Conservation (phyloP, 495 filamentous ascomycete species). For the Beverwykella pulmonaria region DNA sequence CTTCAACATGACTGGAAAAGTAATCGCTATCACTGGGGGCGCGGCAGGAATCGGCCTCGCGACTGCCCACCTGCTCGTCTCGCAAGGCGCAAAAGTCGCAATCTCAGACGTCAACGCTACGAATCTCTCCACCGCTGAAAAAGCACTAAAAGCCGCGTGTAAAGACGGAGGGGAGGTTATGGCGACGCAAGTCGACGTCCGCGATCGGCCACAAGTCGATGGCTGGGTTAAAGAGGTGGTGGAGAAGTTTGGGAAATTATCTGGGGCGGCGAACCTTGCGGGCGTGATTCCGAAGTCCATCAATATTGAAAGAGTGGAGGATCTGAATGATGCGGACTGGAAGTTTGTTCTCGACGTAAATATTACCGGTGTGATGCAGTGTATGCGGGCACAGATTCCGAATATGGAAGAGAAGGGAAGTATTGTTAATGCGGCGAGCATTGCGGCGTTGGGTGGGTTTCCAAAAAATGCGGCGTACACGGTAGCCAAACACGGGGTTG, state of each 20-base stretch:
- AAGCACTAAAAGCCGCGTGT: neutral
- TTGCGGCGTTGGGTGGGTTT: slow-evolving; percentile 34
- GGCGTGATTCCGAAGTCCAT: slow-evolving; percentile 37
- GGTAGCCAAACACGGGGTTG: slow-evolving; percentile 37
- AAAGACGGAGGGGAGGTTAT: slow-evolving; percentile 4
- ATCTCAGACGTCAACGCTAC: slow-evolving; percentile 29
- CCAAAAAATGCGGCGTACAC: slow-evolving; percentile 36
- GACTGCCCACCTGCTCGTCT: slow-evolving; percentile 24
- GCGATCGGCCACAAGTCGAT: slow-evolving; percentile 48
- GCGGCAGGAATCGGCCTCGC: slow-evolving; percentile 33
- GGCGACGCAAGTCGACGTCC: slow-evolving; percentile 50
- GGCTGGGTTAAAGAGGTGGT: slow-evolving; percentile 54
- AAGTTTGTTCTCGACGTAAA: slow-evolving; percentile 39
- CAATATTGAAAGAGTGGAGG: slow-evolving; percentile 35
- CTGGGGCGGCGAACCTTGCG: slow-evolving; percentile 39
- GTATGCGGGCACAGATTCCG: slow-evolving; percentile 34
- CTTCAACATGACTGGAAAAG: slow-evolving; percentile 30
- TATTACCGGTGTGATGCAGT: slow-evolving; percentile 38
- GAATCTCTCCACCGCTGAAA: slow-evolving; percentile 4
- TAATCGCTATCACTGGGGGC: slow-evolving; percentile 30
- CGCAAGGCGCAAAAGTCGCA: slow-evolving; percentile 33
- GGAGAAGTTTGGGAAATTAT: slow-evolving; percentile 42
- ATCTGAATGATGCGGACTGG: slow-evolving; percentile 40
- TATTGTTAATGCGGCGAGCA: slow-evolving; percentile 38
- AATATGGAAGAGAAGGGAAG: slow-evolving; percentile 36